phyloP scores from a whole-genome alignment of 2,329 filamentous ascomycete genomes.

The Arthrobotrys entomopaga region DNA sequence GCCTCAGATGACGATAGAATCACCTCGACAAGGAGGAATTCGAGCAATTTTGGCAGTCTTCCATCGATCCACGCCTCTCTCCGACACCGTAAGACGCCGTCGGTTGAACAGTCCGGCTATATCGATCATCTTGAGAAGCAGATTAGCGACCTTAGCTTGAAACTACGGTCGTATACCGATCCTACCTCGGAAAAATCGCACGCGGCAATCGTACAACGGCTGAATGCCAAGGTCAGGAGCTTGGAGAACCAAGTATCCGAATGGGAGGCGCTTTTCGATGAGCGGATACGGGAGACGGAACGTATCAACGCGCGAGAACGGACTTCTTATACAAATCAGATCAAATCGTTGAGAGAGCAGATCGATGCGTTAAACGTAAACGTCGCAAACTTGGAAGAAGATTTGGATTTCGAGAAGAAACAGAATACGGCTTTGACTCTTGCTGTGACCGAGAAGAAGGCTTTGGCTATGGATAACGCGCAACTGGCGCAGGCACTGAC shows the following conservation, averaged over 20 bases:
- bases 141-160: conserved; percentile 46
- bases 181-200: conserved; percentile 52
- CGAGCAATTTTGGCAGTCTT: conserved; percentile 44
- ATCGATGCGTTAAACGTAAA: conserved; percentile 33
- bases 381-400: conserved; percentile 41
- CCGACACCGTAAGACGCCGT: conserved; percentile 52
- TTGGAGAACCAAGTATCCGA: conserved; percentile 53
- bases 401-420: conserved; percentile 47
- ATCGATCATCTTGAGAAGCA: conserved; percentile 53
- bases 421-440: conserved; percentile 49
- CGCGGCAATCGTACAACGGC: conserved; percentile 50
- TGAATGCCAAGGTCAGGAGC: conserved; percentile 51
- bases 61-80: conserved; percentile 54
- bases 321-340: conserved; percentile 36
- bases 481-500: conserved; percentile 51
- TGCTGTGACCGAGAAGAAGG: conserved; percentile 51
- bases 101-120: conserved; percentile 49
- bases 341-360: conserved; percentile 45
- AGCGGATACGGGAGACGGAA: conserved; percentile 51
- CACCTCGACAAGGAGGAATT: conserved; percentile 28
- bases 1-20: conserved; percentile 44
- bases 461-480: conserved; percentile 49
- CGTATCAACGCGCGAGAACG: conserved; percentile 41
- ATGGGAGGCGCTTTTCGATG: conserved; percentile 54
- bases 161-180: conserved; percentile 52